These are phyloP conservation scores for Vaccinium darrowii DNA, from an alignment of 148 eudicot genomes.

Conservation along the genomic window DNA sequence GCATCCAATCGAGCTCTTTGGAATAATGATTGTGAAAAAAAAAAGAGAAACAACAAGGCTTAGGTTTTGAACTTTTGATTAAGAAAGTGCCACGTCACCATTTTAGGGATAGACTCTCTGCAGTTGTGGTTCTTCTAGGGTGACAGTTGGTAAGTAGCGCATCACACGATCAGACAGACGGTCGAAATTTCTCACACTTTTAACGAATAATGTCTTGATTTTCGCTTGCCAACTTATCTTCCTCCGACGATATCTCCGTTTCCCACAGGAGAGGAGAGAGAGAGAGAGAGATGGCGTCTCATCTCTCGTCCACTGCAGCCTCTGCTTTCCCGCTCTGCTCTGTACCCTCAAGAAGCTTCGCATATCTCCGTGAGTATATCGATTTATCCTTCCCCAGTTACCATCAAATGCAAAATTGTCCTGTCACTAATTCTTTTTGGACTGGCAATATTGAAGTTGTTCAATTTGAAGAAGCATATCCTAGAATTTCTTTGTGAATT, in stretches of 20 bases:
- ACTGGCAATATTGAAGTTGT: neutral
- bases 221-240: neutral
- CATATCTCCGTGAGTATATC: slow-evolving; percentile 23
- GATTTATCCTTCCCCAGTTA: neutral
- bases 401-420: neutral
- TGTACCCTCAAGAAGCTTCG: slow-evolving; percentile 13
- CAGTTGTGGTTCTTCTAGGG: neutral
- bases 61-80: neutral
- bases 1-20: too few relatives aligned
- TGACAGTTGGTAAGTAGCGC: neutral
- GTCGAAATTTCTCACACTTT: neutral
- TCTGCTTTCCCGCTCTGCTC: slow-evolving; percentile 27
- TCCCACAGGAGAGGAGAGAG: slow-evolving; percentile 7
- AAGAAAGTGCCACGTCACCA: neutral
- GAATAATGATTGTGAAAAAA: too few relatives aligned
- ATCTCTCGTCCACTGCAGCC: slow-evolving; percentile 28
- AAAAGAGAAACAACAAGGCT: too few relatives aligned
- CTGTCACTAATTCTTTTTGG: neutral
- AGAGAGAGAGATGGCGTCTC: slow-evolving; percentile 32
- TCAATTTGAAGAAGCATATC: neutral
- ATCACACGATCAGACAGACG: neutral
- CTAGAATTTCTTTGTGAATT: neutral
- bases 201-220: neutral
- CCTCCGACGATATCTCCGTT: neutral
- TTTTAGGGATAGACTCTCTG: neutral